These are phyloP conservation scores for Sungouiella thailandica DNA, from an alignment of 805 yeast genomes.

Conservation along the genomic window DNA sequence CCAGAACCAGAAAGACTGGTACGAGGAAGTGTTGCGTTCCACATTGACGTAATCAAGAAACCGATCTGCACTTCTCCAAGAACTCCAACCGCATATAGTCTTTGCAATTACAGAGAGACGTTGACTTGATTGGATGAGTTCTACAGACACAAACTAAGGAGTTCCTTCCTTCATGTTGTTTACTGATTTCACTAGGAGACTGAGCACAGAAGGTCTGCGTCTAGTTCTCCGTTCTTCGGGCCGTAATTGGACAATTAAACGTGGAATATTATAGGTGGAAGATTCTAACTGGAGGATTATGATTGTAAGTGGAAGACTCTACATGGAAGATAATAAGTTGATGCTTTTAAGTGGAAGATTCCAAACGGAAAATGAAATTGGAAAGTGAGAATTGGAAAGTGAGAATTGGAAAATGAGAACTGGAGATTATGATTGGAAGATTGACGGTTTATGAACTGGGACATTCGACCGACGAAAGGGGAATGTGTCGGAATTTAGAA, in stretches of 20 bases:
- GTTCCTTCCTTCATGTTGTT: slow-evolving; percentile 39
- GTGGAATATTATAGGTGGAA: slow-evolving; percentile 50
- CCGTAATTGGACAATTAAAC: slow-evolving; percentile 46
- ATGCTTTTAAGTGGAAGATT: slow-evolving; percentile 27
- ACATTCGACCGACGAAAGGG: too few relatives aligned
- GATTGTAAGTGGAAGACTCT: slow-evolving; percentile 37
- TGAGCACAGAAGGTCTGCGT: slow-evolving; percentile 22
- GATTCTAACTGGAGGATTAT: slow-evolving; percentile 47
- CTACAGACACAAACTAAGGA: slow-evolving; percentile 38
- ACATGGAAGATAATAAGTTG: too few relatives aligned
- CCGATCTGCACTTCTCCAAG: slow-evolving; percentile 32
- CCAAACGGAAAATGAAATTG: slow-evolving; percentile 31
- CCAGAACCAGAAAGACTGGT: slow-evolving; percentile 36
- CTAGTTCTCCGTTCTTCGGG: slow-evolving; percentile 17
- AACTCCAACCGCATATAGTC: slow-evolving; percentile 26
- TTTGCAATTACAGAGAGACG: slow-evolving; percentile 15
- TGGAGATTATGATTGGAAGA: too few relatives aligned
- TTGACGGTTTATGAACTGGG: too few relatives aligned
- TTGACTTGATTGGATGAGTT: slow-evolving; percentile 31
- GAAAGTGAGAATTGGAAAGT: too few relatives aligned
- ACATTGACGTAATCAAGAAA: slow-evolving; percentile 34
- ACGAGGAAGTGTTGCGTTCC: slow-evolving; percentile 32
- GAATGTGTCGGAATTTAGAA: too few relatives aligned
- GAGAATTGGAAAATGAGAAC: too few relatives aligned
- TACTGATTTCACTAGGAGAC: too few relatives aligned